Evolutionary conservation across 441 rosid genomes (phyloP).

Genomic region (Euphorbia schlechtendalii): DNA sequence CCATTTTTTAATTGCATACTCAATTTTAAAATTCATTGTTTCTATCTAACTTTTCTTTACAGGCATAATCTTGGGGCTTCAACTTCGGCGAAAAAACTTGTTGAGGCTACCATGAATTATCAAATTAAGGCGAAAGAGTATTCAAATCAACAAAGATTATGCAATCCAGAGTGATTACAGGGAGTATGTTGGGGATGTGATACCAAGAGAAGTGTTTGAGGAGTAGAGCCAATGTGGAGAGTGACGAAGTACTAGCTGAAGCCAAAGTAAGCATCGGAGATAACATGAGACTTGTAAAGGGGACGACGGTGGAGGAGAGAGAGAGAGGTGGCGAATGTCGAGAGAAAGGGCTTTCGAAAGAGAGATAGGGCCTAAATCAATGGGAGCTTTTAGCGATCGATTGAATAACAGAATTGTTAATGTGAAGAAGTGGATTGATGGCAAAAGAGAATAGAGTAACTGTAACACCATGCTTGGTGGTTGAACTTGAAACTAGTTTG

Average conservation of each 20-base stretch:
- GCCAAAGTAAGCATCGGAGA: slow-evolving; percentile 68
- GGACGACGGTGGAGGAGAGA: slow-evolving; percentile 25
- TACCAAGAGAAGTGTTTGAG: slow-evolving; percentile 58
- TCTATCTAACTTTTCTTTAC: too few relatives aligned
- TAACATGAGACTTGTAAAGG: slow-evolving; percentile 40
- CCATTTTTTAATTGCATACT: too few relatives aligned
- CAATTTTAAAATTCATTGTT: too few relatives aligned
- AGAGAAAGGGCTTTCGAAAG: slow-evolving; percentile 34
- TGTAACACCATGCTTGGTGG: too few relatives aligned
- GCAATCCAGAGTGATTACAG: too few relatives aligned
- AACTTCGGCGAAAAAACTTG: too few relatives aligned
- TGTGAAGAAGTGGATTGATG: slow-evolving; percentile 17
- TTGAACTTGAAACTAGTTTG: too few relatives aligned
- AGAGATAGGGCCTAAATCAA: too few relatives aligned
- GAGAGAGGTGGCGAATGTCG: slow-evolving; percentile 45
- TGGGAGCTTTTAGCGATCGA: slow-evolving; percentile 52
- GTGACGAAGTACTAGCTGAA: slow-evolving; percentile 76
- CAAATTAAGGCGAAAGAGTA: too few relatives aligned
- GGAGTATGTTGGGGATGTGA: slow-evolving; percentile 79
- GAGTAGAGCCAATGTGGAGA: slow-evolving; percentile 63
- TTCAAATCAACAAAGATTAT: slow-evolving; percentile 73
- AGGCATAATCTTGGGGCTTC: too few relatives aligned
- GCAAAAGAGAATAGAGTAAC: background rate
- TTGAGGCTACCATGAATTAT: too few relatives aligned
- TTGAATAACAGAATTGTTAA: slow-evolving; percentile 22